A percentile compares a stretch with the other conserved stretches of the same genome.
Conservation (phyloP, 371 early-diverging fungal genomes). For the Entomophthora muscae region DNA sequence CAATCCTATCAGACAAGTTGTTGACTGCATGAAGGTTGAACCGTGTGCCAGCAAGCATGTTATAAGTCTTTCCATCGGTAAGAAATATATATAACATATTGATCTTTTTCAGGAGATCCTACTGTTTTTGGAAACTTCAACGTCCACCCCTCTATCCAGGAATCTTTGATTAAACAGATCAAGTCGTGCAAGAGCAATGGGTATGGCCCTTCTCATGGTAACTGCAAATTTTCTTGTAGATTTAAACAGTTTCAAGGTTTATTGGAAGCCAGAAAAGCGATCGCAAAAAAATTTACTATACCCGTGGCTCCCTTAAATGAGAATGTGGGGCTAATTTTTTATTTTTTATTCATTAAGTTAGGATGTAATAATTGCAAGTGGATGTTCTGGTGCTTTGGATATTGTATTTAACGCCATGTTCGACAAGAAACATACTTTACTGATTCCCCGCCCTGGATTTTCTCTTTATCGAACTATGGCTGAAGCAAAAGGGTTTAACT, state of each 20-base stretch:
- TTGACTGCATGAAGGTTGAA: slow-evolving; percentile 50
- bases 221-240: slow-evolving; percentile 11
- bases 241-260: slow-evolving; percentile 21
- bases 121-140: slow-evolving; percentile 85
- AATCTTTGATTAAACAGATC: slow-evolving; percentile 48
- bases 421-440: slow-evolving; percentile 64
- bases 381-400: slow-evolving; percentile 72
- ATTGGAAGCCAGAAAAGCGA: slow-evolving; percentile 47
- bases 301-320: slow-evolving; percentile 51
- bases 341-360: slow-evolving; percentile 13
- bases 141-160: slow-evolving; percentile 39
- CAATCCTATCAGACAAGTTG: slow-evolving; percentile 80
- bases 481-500: slow-evolving; percentile 55
- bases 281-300: slow-evolving; percentile 43
- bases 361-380: slow-evolving; percentile 71
- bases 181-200: slow-evolving; percentile 28
- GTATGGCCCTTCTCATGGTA: slow-evolving; percentile 73
- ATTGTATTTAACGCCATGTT: slow-evolving; percentile 55
- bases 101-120: slow-evolving; percentile 45
- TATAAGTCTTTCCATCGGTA: slow-evolving; percentile 67
- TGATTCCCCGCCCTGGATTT: slow-evolving; percentile 80
- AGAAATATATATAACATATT: slow-evolving; percentile 2
- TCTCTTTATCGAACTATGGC: slow-evolving; percentile 72
- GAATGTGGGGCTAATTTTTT: slow-evolving; percentile 17
- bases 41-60: slow-evolving; percentile 48